phyloP scores from a whole-genome alignment of 2,329 filamentous ascomycete genomes.

The Trichothecium roseum region DNA sequence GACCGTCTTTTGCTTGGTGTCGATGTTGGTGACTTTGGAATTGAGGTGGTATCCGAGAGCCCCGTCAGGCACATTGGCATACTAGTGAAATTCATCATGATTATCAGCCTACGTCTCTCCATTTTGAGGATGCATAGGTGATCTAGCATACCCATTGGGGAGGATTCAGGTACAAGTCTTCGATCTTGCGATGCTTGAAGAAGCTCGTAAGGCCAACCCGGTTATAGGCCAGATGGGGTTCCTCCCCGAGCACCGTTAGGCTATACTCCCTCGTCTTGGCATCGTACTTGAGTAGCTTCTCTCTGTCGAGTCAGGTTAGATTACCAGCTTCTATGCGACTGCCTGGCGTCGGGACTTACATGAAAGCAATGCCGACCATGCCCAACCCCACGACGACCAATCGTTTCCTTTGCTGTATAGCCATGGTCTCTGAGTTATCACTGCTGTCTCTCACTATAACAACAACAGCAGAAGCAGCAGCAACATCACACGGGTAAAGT shows the following conservation, averaged over 20 bases:
- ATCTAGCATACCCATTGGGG: conserved; percentile 57
- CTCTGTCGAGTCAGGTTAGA: conserved; percentile 36
- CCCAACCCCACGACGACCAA: conserved; percentile 79
- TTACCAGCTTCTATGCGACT: not conserved
- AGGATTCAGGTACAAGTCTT: conserved; percentile 82
- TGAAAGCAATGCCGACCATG: conserved; percentile 85
- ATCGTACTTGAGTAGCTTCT: conserved; percentile 82
- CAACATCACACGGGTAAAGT: too few relatives aligned
- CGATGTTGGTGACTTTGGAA: conserved; percentile 56
- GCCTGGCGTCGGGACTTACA: conserved; percentile 43
- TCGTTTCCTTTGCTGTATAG: conserved; percentile 34
- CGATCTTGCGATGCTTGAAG: conserved; percentile 75
- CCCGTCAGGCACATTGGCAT: conserved; percentile 53
- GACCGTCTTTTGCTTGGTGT: conserved; percentile 53
- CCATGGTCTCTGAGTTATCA: too few relatives aligned
- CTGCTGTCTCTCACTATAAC: too few relatives aligned
- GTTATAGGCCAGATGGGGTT: conserved; percentile 82
- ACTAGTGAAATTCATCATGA: conserved; percentile 32
- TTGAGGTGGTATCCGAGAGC: conserved; percentile 67
- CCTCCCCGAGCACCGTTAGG: conserved; percentile 78
- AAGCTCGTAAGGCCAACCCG: conserved; percentile 82
- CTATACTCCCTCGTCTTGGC: conserved; percentile 65
- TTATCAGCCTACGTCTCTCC: not conserved
- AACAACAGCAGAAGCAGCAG: too few relatives aligned
- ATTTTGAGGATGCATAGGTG: too few relatives aligned